Conservation (phyloP, 352 stramenopile species). For the Pythium aquatile region DNA sequence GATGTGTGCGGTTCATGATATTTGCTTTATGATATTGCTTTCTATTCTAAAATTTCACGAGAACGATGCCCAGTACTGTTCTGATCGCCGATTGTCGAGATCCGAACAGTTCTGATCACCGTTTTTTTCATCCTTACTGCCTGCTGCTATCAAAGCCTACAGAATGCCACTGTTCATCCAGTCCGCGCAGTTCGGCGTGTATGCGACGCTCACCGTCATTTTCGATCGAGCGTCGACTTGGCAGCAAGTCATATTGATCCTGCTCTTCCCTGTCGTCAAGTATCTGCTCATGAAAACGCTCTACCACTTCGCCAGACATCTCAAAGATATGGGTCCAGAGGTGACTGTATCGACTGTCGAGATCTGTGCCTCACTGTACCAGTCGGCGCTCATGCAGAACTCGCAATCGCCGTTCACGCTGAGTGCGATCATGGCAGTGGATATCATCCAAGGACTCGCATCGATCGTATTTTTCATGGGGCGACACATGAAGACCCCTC, state of each 20-base stretch:
- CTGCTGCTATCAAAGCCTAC: not conserved
- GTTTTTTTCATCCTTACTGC: not conserved
- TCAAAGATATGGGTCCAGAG: conserved; percentile 19
- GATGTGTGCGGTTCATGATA: too few species aligned
- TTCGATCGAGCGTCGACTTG: conserved; percentile 12
- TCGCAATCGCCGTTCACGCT: conserved; percentile 10
- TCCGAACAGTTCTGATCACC: too few species aligned
- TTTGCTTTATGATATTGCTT: too few species aligned
- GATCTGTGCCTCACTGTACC: conserved; percentile 29
- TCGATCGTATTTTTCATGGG: conserved; percentile 22
- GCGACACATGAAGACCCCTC: conserved; percentile 5
- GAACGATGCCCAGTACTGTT: too few species aligned
- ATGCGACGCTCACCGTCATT: conserved; percentile 10
- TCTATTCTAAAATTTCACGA: too few species aligned
- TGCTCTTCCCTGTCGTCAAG: conserved; percentile 23
- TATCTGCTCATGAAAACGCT: conserved; percentile 18
- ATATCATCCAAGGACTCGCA: conserved; percentile 19
- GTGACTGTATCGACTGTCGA: conserved; percentile 21
- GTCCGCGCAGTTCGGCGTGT: conserved; percentile 10
- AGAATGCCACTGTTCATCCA: conserved; percentile 7
- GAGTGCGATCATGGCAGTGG: conserved; percentile 21
- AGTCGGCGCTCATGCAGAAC: conserved; percentile 26
- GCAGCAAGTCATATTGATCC: conserved; percentile 16
- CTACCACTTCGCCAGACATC: not conserved
- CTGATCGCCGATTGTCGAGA: too few species aligned